These are phyloP conservation scores for Termitomyces sp. DNA, from an alignment of 768 basidiomycete genomes.

Conservation along the genomic window DNA sequence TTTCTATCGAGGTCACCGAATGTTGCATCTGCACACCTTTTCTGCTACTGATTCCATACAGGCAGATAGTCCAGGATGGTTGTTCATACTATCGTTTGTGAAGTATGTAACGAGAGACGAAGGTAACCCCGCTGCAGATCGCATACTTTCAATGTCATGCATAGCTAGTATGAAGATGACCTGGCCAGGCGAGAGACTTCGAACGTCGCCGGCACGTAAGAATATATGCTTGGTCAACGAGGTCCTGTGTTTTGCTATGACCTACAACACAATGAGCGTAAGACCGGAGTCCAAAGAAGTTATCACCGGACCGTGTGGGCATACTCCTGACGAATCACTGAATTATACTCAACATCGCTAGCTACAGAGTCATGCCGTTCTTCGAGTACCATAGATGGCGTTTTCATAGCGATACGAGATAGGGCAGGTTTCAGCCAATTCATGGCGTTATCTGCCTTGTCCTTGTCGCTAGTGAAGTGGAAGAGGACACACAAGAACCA, in stretches of 20 bases:
- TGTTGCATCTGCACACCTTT: conserved; percentile 42
- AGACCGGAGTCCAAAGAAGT: not conserved
- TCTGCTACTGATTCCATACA: conserved; percentile 88
- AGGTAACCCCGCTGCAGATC: conserved; percentile 72
- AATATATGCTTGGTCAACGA: conserved; percentile 63
- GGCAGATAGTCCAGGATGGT: conserved; percentile 53
- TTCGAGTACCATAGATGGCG: conserved; percentile 81
- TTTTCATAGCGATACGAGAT: conserved; percentile 76
- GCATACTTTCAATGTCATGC: conserved; percentile 85
- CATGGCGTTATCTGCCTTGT: conserved; percentile 58
- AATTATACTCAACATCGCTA: conserved; percentile 90
- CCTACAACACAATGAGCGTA: conserved; percentile 33
- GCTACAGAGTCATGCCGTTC: conserved; percentile 76
- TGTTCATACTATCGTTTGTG: conserved; percentile 79
- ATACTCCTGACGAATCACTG: conserved; percentile 84
- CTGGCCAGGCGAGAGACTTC: conserved; percentile 74
- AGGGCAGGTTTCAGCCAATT: conserved; percentile 78
- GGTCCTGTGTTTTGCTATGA: conserved; percentile 61
- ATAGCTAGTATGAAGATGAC: conserved; percentile 80
- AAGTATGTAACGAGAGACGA: conserved; percentile 86
- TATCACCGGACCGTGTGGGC: conserved; percentile 54
- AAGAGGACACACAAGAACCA: conserved; percentile 94
- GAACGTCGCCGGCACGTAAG: conserved; percentile 60
- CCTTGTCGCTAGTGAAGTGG: conserved; percentile 59
- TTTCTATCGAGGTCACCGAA: not conserved